phyloP scores from a whole-genome alignment of 176 grass and related monocot genomes.

The Microstegium vimineum region DNA sequence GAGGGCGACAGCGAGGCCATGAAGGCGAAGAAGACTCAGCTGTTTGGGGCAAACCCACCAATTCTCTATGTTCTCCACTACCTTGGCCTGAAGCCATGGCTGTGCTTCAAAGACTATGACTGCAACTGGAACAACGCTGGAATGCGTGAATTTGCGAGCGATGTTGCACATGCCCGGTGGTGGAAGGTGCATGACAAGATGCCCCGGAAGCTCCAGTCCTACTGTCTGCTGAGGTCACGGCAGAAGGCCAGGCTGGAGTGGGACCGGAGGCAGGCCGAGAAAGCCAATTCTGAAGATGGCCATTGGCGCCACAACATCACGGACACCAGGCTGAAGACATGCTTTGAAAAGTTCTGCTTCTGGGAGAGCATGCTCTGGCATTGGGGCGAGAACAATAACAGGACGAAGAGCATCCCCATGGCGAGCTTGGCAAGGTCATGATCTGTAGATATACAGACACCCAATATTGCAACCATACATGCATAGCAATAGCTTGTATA shows the following conservation, averaged over 20 bases:
- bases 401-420: conserved; percentile 4
- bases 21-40: conserved; percentile 68
- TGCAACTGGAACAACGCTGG: conserved; percentile 77
- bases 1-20: conserved; percentile 55
- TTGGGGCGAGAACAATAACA: conserved; percentile 68
- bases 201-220: conserved; percentile 49
- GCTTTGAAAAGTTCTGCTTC: conserved; percentile 78
- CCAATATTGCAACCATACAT: conserved; percentile 39
- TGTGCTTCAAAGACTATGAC: conserved; percentile 92
- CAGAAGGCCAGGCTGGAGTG: conserved; percentile 81
- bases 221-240: conserved; percentile 66
- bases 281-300: conserved; percentile 51
- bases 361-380: conserved; percentile 95
- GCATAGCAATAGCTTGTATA: conserved; percentile 50
- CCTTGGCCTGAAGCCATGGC: conserved; percentile 84
- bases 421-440: conserved; percentile 44
- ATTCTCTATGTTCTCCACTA: conserved; percentile 77
- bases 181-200: conserved; percentile 84
- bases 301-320: conserved; percentile 75
- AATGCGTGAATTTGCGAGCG: conserved; percentile 67
- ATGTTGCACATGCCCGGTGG: conserved; percentile 71
- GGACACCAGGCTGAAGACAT: conserved; percentile 64
- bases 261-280: conserved; percentile 73
- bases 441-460: conserved; percentile 38
- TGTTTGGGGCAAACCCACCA: conserved; percentile 68